phyloP scores from a whole-genome alignment of 73 alveolate genomes.

The Paramecium pentaurelia region DNA sequence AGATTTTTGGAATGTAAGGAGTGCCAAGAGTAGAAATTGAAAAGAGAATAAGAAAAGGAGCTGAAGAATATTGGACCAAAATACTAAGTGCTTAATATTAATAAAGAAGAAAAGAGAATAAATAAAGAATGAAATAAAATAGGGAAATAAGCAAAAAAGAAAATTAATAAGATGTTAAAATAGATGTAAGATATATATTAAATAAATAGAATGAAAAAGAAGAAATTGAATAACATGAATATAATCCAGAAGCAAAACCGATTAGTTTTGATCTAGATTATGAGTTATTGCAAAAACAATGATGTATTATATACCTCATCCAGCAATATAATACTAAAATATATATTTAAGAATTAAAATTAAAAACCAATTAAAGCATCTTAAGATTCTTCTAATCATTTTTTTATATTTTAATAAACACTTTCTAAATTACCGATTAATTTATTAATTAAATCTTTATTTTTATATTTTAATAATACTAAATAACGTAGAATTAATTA shows the following conservation, averaged over 20 bases:
- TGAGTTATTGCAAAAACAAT: neutral
- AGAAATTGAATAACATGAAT: neutral
- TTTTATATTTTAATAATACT: too few species aligned
- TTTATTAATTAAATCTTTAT: neutral
- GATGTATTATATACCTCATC: neutral
- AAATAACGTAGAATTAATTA: neutral
- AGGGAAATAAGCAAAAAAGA: slow-evolving; percentile 11
- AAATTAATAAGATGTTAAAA: neutral
- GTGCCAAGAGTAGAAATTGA: slow-evolving; percentile 94
- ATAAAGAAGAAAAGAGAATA: slow-evolving; percentile 44
- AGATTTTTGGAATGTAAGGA: slow-evolving; percentile 99
- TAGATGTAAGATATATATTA: neutral
- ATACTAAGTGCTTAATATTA: slow-evolving; percentile 52
- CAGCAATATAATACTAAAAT: neutral
- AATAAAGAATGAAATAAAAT: slow-evolving; percentile 43
- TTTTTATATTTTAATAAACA: too few species aligned
- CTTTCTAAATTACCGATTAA: neutral
- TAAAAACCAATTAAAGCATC: neutral
- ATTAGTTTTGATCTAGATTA: neutral
- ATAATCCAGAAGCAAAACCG: neutral
- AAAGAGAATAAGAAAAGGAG: slow-evolving; percentile 72
- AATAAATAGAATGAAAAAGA: neutral
- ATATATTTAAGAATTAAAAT: neutral
- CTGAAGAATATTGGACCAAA: slow-evolving; percentile 63
- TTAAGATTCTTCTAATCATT: neutral